Base-by-base conservation (phyloP, 2,329 filamentous ascomycete species). In the Immersiporthe knoxdaviesiana region DNA sequence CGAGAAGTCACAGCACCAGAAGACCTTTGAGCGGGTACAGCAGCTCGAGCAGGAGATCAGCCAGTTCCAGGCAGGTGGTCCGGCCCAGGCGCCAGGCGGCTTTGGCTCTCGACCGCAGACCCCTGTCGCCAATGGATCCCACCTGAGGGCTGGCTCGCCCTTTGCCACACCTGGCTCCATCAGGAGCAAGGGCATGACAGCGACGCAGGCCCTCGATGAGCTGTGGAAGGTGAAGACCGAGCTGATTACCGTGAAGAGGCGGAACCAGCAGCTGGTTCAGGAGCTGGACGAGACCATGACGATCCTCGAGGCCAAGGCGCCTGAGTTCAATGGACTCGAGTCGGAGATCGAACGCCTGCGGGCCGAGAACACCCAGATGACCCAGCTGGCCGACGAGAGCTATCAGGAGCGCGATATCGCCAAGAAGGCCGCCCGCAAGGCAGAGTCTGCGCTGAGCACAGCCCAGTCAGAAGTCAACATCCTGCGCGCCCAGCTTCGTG, bases 251-350 rank as follows among this genome's bases (percentile, higher is more conserved):
- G 92, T 97, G 78, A 90, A 90, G 76, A 87, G 92, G 69, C 88
- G 90, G 30, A 93, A 88, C 74, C 88, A 92, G 72, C 89, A 93
- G 76, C 87, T 97, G 14, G 87, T 88, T 24, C 87, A 89, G 50
- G 89, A 95, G 59, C 83, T 98, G 59, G 93, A 97, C 72, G 92
- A 96, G 70, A 92, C 97, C 83, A 88, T 97, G 69, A 87, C 90
- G 50, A 91, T 94, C 69, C 81, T 98, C 50, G 94, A 99, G 78
- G 90, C 90, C 32, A 94, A 92, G 78, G 90, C 91, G 35, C 96
- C 96, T 0, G 94, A 97, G 76, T 88, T 97, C 39, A 90, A 97
- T 71, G 94, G 98, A 74, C 83, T 97, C 24, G 90, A 92, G 62
- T 86, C 88, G 18, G 94, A 98, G 74, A 90, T 94, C 72, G 90